These are phyloP conservation scores for Cornus controversa DNA, from an alignment of 148 eudicot species.

Conservation along the genomic window DNA sequence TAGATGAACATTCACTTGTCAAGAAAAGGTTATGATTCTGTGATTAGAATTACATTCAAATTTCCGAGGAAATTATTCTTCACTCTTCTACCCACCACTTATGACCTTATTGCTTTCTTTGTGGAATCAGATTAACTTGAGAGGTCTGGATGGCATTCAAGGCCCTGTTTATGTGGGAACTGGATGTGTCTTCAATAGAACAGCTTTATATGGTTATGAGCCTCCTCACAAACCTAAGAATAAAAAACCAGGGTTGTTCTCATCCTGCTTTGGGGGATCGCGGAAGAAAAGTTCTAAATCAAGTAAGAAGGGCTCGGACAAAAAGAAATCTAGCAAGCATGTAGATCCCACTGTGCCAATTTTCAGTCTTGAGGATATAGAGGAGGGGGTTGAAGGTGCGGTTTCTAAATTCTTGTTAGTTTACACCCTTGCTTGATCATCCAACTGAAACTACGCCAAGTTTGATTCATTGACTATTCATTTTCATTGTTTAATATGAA, in stretches of 20 bases:
- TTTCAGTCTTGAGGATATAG: constrained; percentile 64
- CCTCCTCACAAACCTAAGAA: constrained; percentile 61
- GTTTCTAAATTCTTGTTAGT: background rate
- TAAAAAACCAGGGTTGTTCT: constrained; percentile 43
- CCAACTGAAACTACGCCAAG: background rate
- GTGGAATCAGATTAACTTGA: constrained; percentile 34
- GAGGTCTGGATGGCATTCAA: constrained; percentile 50
- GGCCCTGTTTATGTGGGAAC: constrained; percentile 56
- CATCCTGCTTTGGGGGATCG: constrained; percentile 46
- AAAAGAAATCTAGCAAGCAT: constrained; percentile 54
- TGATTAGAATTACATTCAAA: too few species aligned
- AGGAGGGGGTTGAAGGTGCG: constrained; percentile 66
- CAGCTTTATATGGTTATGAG: constrained; percentile 71
- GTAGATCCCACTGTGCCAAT: constrained; percentile 60
- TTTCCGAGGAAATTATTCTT: too few species aligned
- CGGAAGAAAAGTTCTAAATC: constrained; percentile 45
- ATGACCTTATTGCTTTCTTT: background rate
- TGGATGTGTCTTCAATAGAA: constrained; percentile 69
- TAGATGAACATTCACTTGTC: background rate
- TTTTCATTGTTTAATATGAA: background rate
- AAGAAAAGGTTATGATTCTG: too few species aligned
- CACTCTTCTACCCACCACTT: background rate
- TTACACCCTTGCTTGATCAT: background rate
- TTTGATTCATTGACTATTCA: background rate
- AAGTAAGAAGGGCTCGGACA: constrained; percentile 54